phyloP scores from a whole-genome alignment of 2,329 filamentous ascomycete species.

The Alternaria sp. region DNA sequence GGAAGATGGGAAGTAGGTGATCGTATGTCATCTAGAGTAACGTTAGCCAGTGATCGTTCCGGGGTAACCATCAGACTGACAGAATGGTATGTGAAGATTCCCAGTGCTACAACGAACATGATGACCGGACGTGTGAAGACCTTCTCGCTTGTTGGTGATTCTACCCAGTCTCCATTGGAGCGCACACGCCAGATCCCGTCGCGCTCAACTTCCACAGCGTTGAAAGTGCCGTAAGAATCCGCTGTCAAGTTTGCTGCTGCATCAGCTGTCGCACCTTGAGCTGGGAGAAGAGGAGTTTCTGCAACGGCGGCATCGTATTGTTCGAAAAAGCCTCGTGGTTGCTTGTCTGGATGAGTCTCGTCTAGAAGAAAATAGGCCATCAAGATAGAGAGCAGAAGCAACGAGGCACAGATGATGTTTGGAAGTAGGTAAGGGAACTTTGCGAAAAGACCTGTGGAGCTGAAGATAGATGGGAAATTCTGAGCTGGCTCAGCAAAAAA shows the following conservation, averaged over 20 bases:
- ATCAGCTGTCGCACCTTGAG: constrained; percentile 76
- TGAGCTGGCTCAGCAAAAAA: constrained; percentile 80
- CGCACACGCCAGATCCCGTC: constrained; percentile 63
- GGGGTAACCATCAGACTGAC: constrained; percentile 24
- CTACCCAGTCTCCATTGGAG: constrained; percentile 57
- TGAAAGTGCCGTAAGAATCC: constrained; percentile 83
- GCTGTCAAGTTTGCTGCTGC: constrained; percentile 75
- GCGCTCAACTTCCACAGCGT: constrained; percentile 63
- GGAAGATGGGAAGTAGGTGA: constrained; percentile 89
- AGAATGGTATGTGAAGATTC: constrained; percentile 91
- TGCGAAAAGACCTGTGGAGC: constrained; percentile 73
- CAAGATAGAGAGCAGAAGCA: constrained; percentile 81
- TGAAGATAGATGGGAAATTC: constrained; percentile 76
- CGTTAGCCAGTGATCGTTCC: constrained; percentile 10
- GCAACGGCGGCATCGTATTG: constrained; percentile 57
- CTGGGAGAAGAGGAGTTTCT: constrained; percentile 77
- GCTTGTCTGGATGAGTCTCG: constrained; percentile 88
- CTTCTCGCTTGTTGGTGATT: constrained; percentile 49
- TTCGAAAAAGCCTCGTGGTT: constrained; percentile 58
- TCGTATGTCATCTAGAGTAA: constrained; percentile 79
- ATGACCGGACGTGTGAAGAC: constrained; percentile 71
- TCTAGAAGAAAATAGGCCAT: constrained; percentile 82
- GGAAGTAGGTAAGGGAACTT: constrained; percentile 87
- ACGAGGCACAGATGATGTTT: constrained; percentile 80
- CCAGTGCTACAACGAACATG: constrained; percentile 80